Percentiles rank a stretch among this genome's conserved stretches.
Evolutionary conservation across 2,329 filamentous ascomycete genomes (phyloP).

Genomic region (Penicillium sp.): DNA sequence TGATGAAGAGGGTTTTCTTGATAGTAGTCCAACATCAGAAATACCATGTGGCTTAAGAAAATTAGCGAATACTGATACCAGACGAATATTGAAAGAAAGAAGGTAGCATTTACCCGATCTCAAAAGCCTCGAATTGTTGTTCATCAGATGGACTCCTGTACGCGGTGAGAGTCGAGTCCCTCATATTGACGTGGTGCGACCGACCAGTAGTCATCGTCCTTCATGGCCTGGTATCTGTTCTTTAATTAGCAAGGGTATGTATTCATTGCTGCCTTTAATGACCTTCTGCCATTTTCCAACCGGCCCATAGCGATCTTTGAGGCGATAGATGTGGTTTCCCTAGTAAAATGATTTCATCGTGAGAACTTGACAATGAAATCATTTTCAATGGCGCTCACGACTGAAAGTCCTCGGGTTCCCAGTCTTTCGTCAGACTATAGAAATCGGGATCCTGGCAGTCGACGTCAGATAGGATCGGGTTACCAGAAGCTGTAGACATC

Average conservation of each 20-base stretch:
- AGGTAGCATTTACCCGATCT: constrained; percentile 9
- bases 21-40: constrained; percentile 14
- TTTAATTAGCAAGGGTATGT: neutral
- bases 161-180: neutral
- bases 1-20: constrained; percentile 8
- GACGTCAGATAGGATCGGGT: no score
- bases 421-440: constrained; percentile 3
- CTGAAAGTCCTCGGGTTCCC: constrained; percentile 7
- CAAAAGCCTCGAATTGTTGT: constrained; percentile 17
- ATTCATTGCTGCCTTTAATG: neutral
- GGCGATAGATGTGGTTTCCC: constrained; percentile 15
- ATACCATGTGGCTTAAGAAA: constrained; percentile 14
- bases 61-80: neutral
- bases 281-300: constrained; percentile 15
- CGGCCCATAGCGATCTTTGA: constrained; percentile 11
- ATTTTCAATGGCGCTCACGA: constrained; percentile 7
- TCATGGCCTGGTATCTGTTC: constrained; percentile 15
- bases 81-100: neutral
- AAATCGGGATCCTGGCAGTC: constrained; percentile 7
- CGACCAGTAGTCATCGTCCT: constrained; percentile 16
- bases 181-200: neutral
- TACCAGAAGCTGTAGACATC: no score
- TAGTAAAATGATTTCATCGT: no score
- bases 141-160: constrained; percentile 16
- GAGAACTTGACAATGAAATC: no score